Conservation (phyloP, 495 filamentous ascomycete species). For the Neurospora intermedia region DNA sequence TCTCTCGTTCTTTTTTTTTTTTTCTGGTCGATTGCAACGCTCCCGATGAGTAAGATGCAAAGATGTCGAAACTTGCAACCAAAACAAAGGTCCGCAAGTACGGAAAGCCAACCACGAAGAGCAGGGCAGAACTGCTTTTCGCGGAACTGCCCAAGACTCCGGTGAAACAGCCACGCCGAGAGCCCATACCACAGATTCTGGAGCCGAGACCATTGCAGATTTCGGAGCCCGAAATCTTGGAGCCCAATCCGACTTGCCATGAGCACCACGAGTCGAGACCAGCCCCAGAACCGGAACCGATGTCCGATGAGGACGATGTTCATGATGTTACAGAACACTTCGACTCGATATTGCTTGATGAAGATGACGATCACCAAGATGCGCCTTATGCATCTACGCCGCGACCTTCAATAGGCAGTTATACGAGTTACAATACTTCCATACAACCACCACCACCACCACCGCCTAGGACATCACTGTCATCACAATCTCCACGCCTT, state of each 20-base stretch:
- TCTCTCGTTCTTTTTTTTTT: not conserved
- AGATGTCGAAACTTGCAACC: constrained; percentile 18
- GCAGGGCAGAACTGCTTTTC: constrained; percentile 28
- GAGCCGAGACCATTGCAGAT: not conserved
- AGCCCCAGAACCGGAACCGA: not conserved
- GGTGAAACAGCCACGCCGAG: constrained; percentile 5
- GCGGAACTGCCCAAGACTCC: constrained; percentile 33
- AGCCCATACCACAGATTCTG: not conserved
- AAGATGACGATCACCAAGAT: not conserved
- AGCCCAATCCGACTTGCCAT: not conserved
- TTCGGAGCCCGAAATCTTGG: not conserved
- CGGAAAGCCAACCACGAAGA: constrained; percentile 29
- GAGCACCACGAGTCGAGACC: not conserved
- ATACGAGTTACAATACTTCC: not conserved
- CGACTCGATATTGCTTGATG: not conserved
- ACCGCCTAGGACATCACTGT: not conserved
- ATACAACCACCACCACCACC: not conserved
- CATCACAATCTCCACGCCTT: not conserved
- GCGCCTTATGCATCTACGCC: not conserved
- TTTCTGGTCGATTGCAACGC: not conserved
- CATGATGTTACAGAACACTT: not conserved
- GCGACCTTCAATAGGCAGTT: not conserved
- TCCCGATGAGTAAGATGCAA: not conserved
- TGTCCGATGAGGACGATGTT: not conserved
- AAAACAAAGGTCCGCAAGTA: constrained; percentile 29